Percentiles rank a stretch among this genome's conserved stretches.
Conservation (phyloP, 192 early-diverging fungal genomes). For the Dissophora ornata region DNA sequence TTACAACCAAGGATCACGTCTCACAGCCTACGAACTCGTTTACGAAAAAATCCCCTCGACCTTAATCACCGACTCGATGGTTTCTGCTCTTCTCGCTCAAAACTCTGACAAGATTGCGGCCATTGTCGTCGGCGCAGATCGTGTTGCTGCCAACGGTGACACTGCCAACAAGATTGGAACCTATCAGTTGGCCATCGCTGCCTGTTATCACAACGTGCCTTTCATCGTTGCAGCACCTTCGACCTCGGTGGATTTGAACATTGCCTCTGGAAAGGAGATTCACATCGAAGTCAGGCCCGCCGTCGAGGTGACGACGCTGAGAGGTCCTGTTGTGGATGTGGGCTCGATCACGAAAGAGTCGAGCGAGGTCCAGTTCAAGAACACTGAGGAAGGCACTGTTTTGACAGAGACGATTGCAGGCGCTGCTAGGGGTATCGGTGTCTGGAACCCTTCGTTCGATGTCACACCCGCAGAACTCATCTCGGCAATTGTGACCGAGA, state of each 20-base stretch:
- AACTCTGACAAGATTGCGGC: conserved; percentile 73
- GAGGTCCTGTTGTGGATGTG: conserved; percentile 63
- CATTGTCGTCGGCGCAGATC: conserved; percentile 96
- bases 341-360: conserved; percentile 23
- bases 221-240: conserved; percentile 98
- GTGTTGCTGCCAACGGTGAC: conserved; percentile 96
- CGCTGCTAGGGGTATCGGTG: conserved; percentile 82
- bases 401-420: conserved; percentile 70
- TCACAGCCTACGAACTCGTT: conserved; percentile 95
- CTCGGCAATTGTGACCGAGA: conserved; percentile 92
- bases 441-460: conserved; percentile 99
- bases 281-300: conserved; percentile 86
- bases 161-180: conserved; percentile 99
- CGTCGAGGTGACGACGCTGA: conserved; percentile 77
- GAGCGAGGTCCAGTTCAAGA: conserved; percentile 23
- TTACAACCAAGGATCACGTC: conserved; percentile 96
- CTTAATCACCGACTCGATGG: conserved; percentile 93
- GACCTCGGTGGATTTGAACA: conserved; percentile 88
- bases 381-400: not conserved
- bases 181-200: conserved; percentile 95
- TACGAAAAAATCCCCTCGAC: conserved; percentile 94
- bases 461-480: conserved; percentile 91
- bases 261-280: conserved; percentile 77
- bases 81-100: conserved; percentile 77
- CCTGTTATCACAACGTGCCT: conserved; percentile 80